Conservation (phyloP, 2,329 filamentous ascomycete genomes). For the Metarhizium robertsii region DNA sequence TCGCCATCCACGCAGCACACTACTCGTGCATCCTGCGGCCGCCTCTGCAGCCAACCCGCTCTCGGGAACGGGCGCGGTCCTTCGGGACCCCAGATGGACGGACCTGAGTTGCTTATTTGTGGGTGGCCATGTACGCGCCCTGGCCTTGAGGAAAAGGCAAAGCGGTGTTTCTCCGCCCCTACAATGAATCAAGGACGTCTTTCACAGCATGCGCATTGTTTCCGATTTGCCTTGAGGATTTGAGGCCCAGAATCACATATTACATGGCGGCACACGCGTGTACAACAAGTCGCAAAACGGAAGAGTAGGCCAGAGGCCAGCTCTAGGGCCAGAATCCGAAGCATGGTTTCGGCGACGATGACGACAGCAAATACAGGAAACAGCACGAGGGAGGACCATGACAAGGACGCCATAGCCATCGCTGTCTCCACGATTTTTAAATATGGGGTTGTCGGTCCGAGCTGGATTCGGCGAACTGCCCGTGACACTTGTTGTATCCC, state of each 20-base stretch:
- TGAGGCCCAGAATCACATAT: background rate
- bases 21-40: constrained; percentile 28
- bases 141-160: background rate
- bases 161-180: background rate
- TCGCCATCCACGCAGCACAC: constrained; percentile 12
- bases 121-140: background rate
- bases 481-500: background rate
- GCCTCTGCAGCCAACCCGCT: constrained; percentile 25
- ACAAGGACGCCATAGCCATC: no score
- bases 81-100: constrained; percentile 19
- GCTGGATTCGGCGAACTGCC: background rate
- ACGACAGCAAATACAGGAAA: background rate
- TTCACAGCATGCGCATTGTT: background rate
- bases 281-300: background rate
- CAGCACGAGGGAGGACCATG: no score
- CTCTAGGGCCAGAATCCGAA: no score
- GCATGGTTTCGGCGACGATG: background rate
- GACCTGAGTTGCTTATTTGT: background rate
- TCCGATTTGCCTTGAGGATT: background rate
- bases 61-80: constrained; percentile 23
- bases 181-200: background rate
- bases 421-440: background rate
- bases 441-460: background rate
- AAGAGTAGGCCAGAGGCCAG: background rate
- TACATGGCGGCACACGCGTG: background rate